Evolutionary conservation across 768 basidiomycete species (phyloP).

Genomic region (Candolleomyces efflorescens): DNA sequence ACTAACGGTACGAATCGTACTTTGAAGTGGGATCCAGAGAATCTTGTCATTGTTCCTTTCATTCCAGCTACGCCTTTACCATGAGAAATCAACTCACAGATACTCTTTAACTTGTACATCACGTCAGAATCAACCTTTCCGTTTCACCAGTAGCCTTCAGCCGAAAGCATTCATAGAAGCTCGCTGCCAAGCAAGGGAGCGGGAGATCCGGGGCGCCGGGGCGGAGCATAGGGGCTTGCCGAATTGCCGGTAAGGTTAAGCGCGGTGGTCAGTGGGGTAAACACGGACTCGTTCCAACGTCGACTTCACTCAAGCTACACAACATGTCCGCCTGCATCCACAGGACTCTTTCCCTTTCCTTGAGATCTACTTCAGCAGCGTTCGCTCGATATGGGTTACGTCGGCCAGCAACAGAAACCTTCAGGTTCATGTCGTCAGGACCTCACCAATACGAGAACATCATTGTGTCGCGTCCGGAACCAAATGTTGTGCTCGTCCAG

Average conservation of each 20-base stretch:
- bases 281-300: neutral
- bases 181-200: no score
- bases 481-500: conserved; percentile 72
- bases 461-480: conserved; percentile 62
- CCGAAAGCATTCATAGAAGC: no score
- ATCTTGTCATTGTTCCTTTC: conserved; percentile 47
- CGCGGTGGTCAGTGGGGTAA: neutral
- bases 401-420: neutral
- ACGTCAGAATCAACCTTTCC: neutral
- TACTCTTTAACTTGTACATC: neutral
- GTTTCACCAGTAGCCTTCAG: no score
- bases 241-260: no score
- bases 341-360: conserved; percentile 10
- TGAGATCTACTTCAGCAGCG: neutral
- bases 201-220: no score
- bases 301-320: neutral
- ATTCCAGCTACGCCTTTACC: conserved; percentile 30
- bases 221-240: no score
- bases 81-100: neutral
- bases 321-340: conserved; percentile 21
- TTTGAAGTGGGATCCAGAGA: conserved; percentile 63
- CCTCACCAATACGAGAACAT: conserved; percentile 53
- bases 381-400: conserved; percentile 6
- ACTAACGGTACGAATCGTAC: neutral
- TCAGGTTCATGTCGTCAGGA: conserved; percentile 48